These are phyloP conservation scores for Chlamydomonas schloesseri DNA, from an alignment of 139 green algal species.

Conservation along the genomic window DNA sequence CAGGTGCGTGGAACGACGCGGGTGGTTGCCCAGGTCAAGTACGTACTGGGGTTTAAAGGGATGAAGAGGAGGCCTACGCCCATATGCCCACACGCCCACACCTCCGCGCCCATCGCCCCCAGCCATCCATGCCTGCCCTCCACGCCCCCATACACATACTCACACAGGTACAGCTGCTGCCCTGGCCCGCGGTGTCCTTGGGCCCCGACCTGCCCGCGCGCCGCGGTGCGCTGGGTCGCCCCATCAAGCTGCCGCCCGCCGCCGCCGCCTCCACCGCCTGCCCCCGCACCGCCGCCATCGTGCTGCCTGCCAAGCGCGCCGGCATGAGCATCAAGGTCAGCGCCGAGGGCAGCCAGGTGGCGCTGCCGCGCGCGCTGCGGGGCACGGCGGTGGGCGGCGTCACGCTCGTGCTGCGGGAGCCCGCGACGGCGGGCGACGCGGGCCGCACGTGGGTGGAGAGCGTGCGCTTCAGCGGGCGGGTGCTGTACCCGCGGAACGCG, in stretches of 20 bases:
- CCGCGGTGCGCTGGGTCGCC: not conserved
- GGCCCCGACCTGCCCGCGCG: not conserved
- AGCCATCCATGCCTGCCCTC: no score
- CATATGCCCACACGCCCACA: no score
- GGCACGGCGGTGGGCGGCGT: not conserved
- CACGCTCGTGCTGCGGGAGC: not conserved
- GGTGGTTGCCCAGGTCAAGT: no score
- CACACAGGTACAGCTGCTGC: constrained; percentile 3
- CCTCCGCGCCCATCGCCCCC: no score
- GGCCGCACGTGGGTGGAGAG: not conserved
- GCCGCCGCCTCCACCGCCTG: not conserved
- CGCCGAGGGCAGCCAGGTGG: not conserved
- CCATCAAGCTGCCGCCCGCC: not conserved
- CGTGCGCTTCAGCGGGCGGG: not conserved
- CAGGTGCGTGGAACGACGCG: not conserved
- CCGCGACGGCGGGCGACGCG: not conserved
- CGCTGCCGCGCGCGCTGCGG: not conserved
- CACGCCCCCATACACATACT: not conserved
- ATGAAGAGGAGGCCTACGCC: no score
- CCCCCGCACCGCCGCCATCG: not conserved
- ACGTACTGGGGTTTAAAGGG: no score
- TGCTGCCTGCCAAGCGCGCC: no score
- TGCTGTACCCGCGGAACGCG: not conserved
- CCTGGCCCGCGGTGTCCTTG: constrained; percentile 8
- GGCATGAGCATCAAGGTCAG: not conserved